Evolutionary conservation across 129 eudicot species (phyloP).

Genomic region (Saussurea involucrata): DNA sequence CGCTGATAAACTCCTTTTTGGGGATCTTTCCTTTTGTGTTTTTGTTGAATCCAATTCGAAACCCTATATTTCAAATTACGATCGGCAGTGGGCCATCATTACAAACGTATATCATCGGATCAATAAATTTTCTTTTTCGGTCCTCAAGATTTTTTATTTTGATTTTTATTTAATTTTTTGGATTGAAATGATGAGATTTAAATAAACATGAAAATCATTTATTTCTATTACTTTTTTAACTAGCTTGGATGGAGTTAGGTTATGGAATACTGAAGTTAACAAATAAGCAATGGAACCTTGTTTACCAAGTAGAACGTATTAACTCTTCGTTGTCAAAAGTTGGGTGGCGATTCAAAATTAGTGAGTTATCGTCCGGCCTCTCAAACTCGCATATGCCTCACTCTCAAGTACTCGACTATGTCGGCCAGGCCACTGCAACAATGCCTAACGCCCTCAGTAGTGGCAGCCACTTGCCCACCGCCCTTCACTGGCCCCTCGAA

Average conservation of each 20-base stretch:
- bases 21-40: constrained; percentile 16
- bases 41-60: background rate
- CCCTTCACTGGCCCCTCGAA: background rate
- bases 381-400: background rate
- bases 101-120: background rate
- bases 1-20: constrained; percentile 5
- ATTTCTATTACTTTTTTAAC: too few species aligned
- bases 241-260: too few species aligned
- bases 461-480: background rate
- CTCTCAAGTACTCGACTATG: background rate
- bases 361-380: background rate
- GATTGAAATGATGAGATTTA: too few species aligned
- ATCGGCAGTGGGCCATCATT: background rate
- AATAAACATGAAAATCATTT: too few species aligned
- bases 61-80: background rate
- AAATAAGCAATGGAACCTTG: too few species aligned
- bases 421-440: background rate
- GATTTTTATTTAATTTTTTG: too few species aligned
- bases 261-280: background rate
- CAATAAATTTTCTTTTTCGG: background rate
- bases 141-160: background rate
- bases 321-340: too few species aligned
- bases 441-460: background rate
- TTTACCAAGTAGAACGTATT: too few species aligned
- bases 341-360: too few species aligned